phyloP scores from a whole-genome alignment of 1,139 yeast genomes.

The Saccharomyces hybrid region DNA sequence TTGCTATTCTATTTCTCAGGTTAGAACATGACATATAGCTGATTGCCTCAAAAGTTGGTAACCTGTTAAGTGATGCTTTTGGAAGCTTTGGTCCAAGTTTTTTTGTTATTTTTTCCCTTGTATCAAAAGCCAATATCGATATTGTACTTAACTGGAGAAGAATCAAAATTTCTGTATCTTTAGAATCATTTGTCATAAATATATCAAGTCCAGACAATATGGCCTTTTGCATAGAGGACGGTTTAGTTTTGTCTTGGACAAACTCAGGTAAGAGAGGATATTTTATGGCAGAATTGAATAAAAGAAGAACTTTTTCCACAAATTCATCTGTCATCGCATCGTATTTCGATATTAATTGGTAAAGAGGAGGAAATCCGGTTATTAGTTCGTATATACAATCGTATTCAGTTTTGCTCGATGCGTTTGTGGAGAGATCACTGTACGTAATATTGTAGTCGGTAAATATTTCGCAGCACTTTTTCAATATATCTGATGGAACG shows the following conservation, averaged over 20 bases:
- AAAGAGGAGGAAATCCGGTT: conserved; percentile 43
- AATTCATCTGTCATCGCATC: conserved; percentile 30
- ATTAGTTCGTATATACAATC: conserved; percentile 48
- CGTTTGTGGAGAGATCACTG: conserved; percentile 39
- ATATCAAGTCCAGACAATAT: conserved; percentile 40
- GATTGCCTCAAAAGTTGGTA: conserved; percentile 62
- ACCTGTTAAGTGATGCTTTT: conserved; percentile 32
- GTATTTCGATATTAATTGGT: conserved; percentile 29
- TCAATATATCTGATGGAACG: conserved; percentile 35
- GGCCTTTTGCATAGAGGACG: conserved; percentile 48
- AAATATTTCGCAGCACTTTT: conserved; percentile 58
- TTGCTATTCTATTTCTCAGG: conserved; percentile 35
- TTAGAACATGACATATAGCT: conserved; percentile 45
- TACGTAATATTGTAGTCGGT: conserved; percentile 48
- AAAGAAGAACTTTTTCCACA: conserved; percentile 38
- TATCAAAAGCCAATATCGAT: conserved; percentile 50
- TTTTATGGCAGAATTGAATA: conserved; percentile 52
- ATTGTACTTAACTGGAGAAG: conserved; percentile 48
- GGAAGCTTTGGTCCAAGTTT: conserved; percentile 30
- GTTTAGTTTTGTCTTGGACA: conserved; percentile 39
- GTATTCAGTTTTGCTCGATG: conserved; percentile 42
- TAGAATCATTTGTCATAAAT: conserved; percentile 32
- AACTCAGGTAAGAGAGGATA: conserved; percentile 57
- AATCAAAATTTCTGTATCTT: conserved; percentile 38
- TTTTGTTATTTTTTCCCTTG: conserved; percentile 44